These are phyloP conservation scores for Lentinula lateritia DNA, from an alignment of 768 basidiomycete species.

Conservation along the genomic window DNA sequence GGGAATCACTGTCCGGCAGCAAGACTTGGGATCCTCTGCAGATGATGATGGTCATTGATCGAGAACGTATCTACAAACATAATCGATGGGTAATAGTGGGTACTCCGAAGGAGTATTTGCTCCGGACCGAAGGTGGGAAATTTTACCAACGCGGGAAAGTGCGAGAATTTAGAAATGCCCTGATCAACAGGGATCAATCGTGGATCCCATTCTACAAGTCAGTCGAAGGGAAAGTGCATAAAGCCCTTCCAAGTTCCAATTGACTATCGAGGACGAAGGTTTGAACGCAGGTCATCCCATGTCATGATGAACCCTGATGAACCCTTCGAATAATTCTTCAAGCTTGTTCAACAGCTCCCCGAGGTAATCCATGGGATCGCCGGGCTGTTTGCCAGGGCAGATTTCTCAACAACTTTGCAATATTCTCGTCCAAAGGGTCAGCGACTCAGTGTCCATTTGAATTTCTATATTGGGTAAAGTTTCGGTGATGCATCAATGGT, in stretches of 20 bases:
- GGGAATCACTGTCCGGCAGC: conserved; percentile 41
- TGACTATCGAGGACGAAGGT: background rate
- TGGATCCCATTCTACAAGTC: background rate
- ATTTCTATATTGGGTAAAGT: background rate
- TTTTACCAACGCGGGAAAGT: background rate
- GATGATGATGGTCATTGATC: conserved; percentile 19
- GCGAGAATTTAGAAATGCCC: too few relatives aligned
- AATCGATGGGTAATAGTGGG: background rate
- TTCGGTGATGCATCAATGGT: background rate
- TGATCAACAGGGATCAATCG: too few relatives aligned
- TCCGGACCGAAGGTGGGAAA: background rate
- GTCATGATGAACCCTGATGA: background rate
- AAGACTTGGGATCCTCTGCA: conserved; percentile 55
- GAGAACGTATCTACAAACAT: background rate
- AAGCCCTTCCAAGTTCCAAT: background rate
- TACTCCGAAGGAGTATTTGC: background rate
- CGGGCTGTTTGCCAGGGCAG: background rate
- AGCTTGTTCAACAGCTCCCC: background rate
- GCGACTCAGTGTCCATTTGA: background rate
- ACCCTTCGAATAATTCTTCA: background rate
- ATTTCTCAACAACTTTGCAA: background rate
- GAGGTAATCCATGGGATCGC: background rate
- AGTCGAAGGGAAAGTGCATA: background rate
- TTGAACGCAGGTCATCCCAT: background rate
- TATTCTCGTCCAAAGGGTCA: background rate